These are phyloP conservation scores for Lunasporangiospora selenospora DNA, from an alignment of 192 early-diverging fungal genomes.

Conservation along the genomic window DNA sequence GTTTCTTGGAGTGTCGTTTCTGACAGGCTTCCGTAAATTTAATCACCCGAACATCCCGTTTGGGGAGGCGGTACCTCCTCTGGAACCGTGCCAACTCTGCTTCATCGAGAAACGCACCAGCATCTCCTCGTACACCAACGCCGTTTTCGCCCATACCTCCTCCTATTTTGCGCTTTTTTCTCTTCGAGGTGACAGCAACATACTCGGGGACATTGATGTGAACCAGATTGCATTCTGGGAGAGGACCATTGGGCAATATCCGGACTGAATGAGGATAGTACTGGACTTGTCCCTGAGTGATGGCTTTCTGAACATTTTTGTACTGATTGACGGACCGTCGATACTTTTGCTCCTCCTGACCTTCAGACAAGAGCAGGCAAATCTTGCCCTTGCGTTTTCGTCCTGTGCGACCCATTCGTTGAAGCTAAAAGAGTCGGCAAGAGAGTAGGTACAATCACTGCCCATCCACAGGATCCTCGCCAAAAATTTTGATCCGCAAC, in stretches of 20 bases:
- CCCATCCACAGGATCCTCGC: too few relatives aligned
- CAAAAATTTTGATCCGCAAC: too few relatives aligned
- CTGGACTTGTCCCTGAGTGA: slow-evolving; percentile 57
- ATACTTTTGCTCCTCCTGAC: slow-evolving; percentile 68
- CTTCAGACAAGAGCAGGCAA: slow-evolving; percentile 70
- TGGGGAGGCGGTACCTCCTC: slow-evolving; percentile 6
- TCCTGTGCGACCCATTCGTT: slow-evolving; percentile 83
- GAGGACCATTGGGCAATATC: slow-evolving; percentile 56
- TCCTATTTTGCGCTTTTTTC: slow-evolving; percentile 27
- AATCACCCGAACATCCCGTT: background rate
- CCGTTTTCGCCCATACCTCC: slow-evolving; percentile 20
- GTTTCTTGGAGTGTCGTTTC: background rate
- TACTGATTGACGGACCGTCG: slow-evolving; percentile 61
- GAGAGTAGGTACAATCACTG: too few relatives aligned
- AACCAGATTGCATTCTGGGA: slow-evolving; percentile 57
- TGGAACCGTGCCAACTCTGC: slow-evolving; percentile 18
- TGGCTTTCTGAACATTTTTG: slow-evolving; percentile 68
- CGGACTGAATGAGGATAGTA: slow-evolving; percentile 52
- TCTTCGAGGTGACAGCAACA: slow-evolving; percentile 14
- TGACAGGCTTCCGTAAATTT: slow-evolving; percentile 5
- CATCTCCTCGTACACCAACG: too few relatives aligned
- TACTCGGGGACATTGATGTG: slow-evolving; percentile 59
- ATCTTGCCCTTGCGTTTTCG: slow-evolving; percentile 75
- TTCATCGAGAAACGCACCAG: slow-evolving; percentile 4
- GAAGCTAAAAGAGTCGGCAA: slow-evolving; percentile 51